phyloP scores from a whole-genome alignment of 2,329 filamentous ascomycete species.

The Gliomastix tumulicola region DNA sequence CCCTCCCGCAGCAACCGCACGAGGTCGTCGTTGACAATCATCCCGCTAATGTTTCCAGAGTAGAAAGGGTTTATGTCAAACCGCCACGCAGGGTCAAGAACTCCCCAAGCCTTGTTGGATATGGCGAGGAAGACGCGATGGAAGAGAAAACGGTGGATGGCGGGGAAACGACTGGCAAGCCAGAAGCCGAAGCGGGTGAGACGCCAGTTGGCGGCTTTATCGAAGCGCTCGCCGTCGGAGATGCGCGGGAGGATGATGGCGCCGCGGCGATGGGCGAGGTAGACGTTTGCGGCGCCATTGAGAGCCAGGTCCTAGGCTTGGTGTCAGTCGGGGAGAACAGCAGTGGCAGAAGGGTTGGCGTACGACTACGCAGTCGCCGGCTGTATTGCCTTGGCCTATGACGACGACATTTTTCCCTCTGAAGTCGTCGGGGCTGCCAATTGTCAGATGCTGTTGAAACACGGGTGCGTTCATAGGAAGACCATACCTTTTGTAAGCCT shows the following conservation, averaged over 20 bases:
- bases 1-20: constrained; percentile 9
- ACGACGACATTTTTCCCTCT: constrained; percentile 13
- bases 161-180: constrained; percentile 8
- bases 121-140: constrained; percentile 8
- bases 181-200: constrained; percentile 9
- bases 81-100: constrained; percentile 9
- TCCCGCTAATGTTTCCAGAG: constrained; percentile 5
- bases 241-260: constrained; percentile 11
- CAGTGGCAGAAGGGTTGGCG: too few species aligned
- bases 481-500: constrained; percentile 12
- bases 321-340: too few species aligned
- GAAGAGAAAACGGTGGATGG: constrained; percentile 7
- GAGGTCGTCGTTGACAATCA: constrained; percentile 11
- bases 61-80: constrained; percentile 6
- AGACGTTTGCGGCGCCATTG: constrained; percentile 10
- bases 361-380: constrained; percentile 13
- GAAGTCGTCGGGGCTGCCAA: constrained; percentile 8
- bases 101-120: constrained; percentile 7
- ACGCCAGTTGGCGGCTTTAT: constrained; percentile 10
- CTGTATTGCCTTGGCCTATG: constrained; percentile 16
- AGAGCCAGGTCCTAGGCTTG: constrained; percentile 10
- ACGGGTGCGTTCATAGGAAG: background rate
- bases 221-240: constrained; percentile 10
- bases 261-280: constrained; percentile 13
- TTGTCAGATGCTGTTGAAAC: background rate